Evolutionary conservation across 805 yeast genomes (phyloP).

Genomic region (Candida corydali): DNA sequence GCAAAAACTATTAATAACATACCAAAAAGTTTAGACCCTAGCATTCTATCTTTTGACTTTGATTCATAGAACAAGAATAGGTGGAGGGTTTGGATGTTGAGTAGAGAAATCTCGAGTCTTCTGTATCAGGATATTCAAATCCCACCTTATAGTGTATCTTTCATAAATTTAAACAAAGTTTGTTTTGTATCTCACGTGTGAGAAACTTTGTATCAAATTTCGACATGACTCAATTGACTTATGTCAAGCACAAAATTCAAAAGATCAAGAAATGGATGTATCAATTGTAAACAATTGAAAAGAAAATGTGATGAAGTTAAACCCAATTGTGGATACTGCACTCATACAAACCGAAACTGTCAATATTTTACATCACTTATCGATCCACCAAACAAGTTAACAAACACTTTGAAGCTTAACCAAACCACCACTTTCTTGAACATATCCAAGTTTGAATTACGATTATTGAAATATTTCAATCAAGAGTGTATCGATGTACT

Average conservation of each 20-base stretch:
- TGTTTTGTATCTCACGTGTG: too few relatives aligned
- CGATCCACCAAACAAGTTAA: constrained; percentile 1
- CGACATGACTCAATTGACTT: background rate
- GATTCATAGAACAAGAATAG: too few relatives aligned
- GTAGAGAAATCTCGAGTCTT: too few relatives aligned
- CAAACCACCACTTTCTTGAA: constrained; percentile 15
- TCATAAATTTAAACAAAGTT: background rate
- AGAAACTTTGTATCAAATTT: background rate
- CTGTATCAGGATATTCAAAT: too few relatives aligned
- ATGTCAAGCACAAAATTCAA: constrained; percentile 2
- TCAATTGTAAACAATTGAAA: constrained; percentile 25
- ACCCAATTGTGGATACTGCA: constrained; percentile 31
- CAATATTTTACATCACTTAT: background rate
- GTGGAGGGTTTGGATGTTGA: too few relatives aligned
- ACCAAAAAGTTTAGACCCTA: too few relatives aligned
- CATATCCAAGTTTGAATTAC: constrained; percentile 10
- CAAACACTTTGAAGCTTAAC: too few relatives aligned
- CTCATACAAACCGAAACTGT: background rate
- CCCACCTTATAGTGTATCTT: too few relatives aligned
- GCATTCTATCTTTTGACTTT: too few relatives aligned
- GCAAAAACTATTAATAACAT: too few relatives aligned
- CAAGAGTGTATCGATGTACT: constrained; percentile 22
- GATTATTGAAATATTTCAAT: constrained; percentile 21
- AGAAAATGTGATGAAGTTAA: constrained; percentile 29
- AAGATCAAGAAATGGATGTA: constrained; percentile 24